Base-by-base conservation (phyloP, 805 yeast species). In the Barnettozyma populi region DNA sequence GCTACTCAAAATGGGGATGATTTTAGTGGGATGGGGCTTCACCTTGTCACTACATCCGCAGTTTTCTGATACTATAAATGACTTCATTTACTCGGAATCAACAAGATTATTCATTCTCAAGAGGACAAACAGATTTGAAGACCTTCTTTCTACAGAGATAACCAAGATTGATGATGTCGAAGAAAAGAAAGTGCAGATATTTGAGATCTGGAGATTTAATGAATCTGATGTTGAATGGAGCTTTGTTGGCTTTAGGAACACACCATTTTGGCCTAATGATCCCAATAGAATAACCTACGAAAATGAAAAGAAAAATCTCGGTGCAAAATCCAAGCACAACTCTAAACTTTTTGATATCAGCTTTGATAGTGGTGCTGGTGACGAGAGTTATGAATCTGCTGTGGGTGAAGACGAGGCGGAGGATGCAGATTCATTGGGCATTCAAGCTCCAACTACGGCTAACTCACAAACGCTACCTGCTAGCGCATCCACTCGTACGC, bases 71-170 rank as follows among this genome's bases (percentile, higher is more conserved):
- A 53, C 50, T 11, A 52, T 84, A 3, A 67, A 83, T 39, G 70
- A 73, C 21, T 63, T 64, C 46, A 47, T 80, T 2, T 74, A 78
- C 53, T 78, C 83, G 6, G 92, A 84, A 61, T 87, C 83, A 4
- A 82, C 87, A 2, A 65, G 90, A 43, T 60, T 81, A 39, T 67
- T 68, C 44, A 54, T 77, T 2, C 60, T 81, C 44, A 71, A 78
- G 6, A 53, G 71, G 32, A 70, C 81, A 0, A 78, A 81, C 56
- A 66, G 63, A 29, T 50, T 76, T 18, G 90, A 85, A 56, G 57
- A 59, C 20, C 57, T 62, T 20, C 55, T 78, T 1, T 60, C 66
- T 19, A 54, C 64, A 18, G 74, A 75, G 40, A 62, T 78, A 24
- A 67, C 66, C 29, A 57, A 59, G 9, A 14, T 14, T 20, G 29